Percentiles rank a stretch among this genome's conserved stretches.
These are phyloP conservation scores for Aciculoconidium aculeatum DNA, from an alignment of 805 yeast species.

Conservation along the genomic window DNA sequence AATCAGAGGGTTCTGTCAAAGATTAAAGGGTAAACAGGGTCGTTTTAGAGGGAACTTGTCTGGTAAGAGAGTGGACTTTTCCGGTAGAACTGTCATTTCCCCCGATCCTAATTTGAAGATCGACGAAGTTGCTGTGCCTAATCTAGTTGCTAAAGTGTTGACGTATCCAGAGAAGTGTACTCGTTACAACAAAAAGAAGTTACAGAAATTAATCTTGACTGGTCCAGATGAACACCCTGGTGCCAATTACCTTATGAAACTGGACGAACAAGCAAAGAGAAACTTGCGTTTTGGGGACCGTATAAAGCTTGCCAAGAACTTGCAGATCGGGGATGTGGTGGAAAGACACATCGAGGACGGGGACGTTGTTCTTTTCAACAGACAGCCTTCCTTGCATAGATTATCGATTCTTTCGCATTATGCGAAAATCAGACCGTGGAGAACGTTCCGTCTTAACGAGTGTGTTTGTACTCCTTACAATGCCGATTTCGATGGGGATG, in stretches of 20 bases:
- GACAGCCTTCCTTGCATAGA: conserved; percentile 97
- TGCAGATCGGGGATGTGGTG: conserved; percentile 85
- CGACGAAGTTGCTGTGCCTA: conserved; percentile 98
- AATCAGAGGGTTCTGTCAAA: conserved; percentile 93
- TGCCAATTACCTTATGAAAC: conserved; percentile 84
- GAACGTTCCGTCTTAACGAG: conserved; percentile 93
- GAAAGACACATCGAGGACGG: conserved; percentile 98
- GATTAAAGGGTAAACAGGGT: conserved; percentile 97
- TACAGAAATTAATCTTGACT: conserved; percentile 65
- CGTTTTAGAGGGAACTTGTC: conserved; percentile 96
- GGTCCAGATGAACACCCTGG: conserved; percentile 95
- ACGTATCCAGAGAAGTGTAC: conserved; percentile 96
- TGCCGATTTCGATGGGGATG: conserved; percentile 99
- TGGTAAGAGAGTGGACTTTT: conserved; percentile 97
- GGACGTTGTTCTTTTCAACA: conserved; percentile 88
- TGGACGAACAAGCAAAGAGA: conserved; percentile 79
- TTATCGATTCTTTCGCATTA: conserved; percentile 90
- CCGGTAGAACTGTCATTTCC: conserved; percentile 96
- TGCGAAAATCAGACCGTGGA: conserved; percentile 96
- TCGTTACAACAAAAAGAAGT: conserved; percentile 72
- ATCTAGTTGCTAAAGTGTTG: conserved; percentile 88
- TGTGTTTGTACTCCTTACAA: conserved; percentile 99
- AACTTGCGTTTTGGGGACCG: conserved; percentile 88
- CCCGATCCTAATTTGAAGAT: conserved; percentile 95
- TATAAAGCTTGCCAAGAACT: conserved; percentile 63